Base-by-base conservation (phyloP, 1,284 basidiomycete genomes). In the Rhodotorula sp. region DNA sequence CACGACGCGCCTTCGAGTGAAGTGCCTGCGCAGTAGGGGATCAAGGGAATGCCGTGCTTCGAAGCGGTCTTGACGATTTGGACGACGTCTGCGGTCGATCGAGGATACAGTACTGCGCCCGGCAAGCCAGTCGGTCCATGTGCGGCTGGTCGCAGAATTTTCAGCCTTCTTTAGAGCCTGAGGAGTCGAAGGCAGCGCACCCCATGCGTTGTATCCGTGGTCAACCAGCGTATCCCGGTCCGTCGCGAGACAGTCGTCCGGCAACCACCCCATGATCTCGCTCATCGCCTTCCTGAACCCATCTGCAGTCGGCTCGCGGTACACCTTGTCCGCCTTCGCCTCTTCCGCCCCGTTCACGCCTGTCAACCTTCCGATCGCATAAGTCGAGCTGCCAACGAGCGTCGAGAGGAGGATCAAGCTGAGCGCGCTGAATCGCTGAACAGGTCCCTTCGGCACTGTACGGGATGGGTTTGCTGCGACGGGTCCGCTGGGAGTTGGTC, bases 11-110 rank as follows among this genome's bases (percentile, higher is more conserved):
- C 78, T 64, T 81, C 80, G 20, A 81, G 67, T 22, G 74, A 77
- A 30, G 89, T 91, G 4, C 87, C 89, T 8, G 87, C 89, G 5
- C 86, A 85, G 76, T 86, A 89, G 0, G 89, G 85, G 1, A 84
- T 84, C n/a, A 91, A 78, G 1, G 90, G 89, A 79, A 90, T 87
- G n/a, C 81, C 80, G 78, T 87, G 86, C 76, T 86, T 85, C 34
- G 82, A 83, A 1, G 89, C 87, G 64, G 67, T 65, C 52, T 87
- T 86, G 70, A 89, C 86, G 52, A 89, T 84, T 68, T 83, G 82
- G 26, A 88, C 86, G 13, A 90, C 88, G 71, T 90, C 88, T 71
- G 88, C 86, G 0, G 89, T 90, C 59, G 76, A 74, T 5, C 72
- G 61, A 4, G 77, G 77, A 56, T 74, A 77, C 7, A 78, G 52